Base-by-base conservation (phyloP, 1,284 basidiomycete species). In the Ceratobasidium sp. region DNA sequence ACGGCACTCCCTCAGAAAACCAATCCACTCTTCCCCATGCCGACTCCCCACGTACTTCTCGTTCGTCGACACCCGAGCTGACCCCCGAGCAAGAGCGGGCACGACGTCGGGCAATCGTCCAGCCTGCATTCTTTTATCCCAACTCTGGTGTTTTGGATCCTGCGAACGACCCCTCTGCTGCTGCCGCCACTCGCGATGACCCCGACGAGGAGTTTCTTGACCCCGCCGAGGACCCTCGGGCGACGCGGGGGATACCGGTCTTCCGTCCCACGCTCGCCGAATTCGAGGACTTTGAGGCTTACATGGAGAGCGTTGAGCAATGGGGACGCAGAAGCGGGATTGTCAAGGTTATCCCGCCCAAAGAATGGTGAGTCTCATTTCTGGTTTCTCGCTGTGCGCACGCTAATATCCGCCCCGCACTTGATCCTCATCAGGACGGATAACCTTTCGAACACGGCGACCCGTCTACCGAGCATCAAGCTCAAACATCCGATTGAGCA, bases 251-350 rank as follows among this genome's bases (percentile, higher is more conserved):
- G 51, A 96, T 98, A 60, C 96, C 96, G 17, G 94, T 98, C 17
- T 98, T 98, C 87, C 93, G 91, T 80, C 96, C 96, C 5, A 90
- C 92, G 0, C 91, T 96, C 88, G 90, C 92, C 66, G 93, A 97
- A 79, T 97, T 97, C 79, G 80, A 86, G 79, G 93, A 97, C 81
- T 97, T 97, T 81, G 95, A 97, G 80, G 89, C 82, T 3, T 98
- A 96, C 82, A 92, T 97, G 88, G 91, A 89, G 77, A 89, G 84
- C 75, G 88, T 98, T 50, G 94, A 96, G 81, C 88, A 89, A 73
- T 98, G 97, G 94, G 96, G 96, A 0, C 88, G 87, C 82, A 87
- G 87, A 73, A 95, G 94, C 78, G 96, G 96, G 24, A 97, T 98
- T 76, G 91, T 96, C 77, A 98, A 98, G 84, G 89, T 98, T 78